Percentiles rank a stretch among this genome's conserved stretches.
phyloP scores from a whole-genome alignment of 768 basidiomycete genomes.

The Tricholoma furcatifolium region DNA sequence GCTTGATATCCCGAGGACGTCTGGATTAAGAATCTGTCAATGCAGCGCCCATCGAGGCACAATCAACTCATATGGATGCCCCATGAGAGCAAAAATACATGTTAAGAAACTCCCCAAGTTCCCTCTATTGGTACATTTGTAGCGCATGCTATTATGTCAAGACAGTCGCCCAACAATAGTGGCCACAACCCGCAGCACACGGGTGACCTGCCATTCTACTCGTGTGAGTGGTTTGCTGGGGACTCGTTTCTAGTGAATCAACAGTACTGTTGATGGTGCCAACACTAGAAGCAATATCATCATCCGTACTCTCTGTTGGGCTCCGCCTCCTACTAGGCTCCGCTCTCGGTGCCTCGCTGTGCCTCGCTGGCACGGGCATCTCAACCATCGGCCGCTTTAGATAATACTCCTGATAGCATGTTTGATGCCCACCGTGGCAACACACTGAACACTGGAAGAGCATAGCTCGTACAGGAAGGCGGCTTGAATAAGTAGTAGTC shows the following conservation, averaged over 20 bases:
- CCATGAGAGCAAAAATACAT: not conserved
- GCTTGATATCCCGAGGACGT: not conserved
- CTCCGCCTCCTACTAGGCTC: constrained; percentile 14
- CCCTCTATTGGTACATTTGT: too few relatives aligned
- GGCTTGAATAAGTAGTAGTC: constrained; percentile 39
- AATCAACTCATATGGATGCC: not conserved
- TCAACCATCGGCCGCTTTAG: constrained; percentile 55
- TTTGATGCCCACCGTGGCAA: constrained; percentile 78
- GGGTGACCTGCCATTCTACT: constrained; percentile 50
- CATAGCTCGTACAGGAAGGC: constrained; percentile 69
- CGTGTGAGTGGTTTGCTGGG: constrained; percentile 10
- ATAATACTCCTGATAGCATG: constrained; percentile 73
- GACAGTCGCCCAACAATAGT: constrained; percentile 68
- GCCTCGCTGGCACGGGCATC: constrained; percentile 30
- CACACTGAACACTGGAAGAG: constrained; percentile 77
- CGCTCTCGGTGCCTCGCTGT: constrained; percentile 8
- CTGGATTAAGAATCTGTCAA: constrained; percentile 1
- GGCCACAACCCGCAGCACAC: constrained; percentile 82
- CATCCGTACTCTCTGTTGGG: constrained; percentile 21
- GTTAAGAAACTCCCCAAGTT: not conserved
- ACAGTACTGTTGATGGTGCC: constrained; percentile 17
- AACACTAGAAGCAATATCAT: constrained; percentile 22
- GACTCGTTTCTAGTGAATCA: constrained; percentile 20
- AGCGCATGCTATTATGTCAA: constrained; percentile 2
- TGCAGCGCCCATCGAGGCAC: not conserved